phyloP scores from a whole-genome alignment of 371 early-diverging fungal genomes.

The Mortierella sp. region DNA sequence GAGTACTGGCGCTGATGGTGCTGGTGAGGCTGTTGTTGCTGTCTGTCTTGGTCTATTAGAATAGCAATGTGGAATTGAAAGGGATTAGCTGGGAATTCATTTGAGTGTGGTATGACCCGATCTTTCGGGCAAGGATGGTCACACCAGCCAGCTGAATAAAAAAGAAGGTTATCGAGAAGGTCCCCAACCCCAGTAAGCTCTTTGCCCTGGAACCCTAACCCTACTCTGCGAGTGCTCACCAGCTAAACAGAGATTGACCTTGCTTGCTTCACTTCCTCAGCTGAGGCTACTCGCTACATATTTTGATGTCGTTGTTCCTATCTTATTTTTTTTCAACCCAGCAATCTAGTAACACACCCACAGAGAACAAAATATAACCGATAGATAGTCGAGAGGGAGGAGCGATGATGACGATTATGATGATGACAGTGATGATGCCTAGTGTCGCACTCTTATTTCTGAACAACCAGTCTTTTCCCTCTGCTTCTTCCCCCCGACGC shows the following conservation, averaged over 20 bases:
- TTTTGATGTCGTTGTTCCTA: not conserved
- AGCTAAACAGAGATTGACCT: not conserved
- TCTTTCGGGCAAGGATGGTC: not conserved
- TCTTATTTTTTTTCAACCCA: not conserved
- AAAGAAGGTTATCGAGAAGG: not conserved
- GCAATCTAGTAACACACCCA: not conserved
- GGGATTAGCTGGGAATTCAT: not conserved
- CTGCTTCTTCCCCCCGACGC: not conserved
- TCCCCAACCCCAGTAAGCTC: not conserved
- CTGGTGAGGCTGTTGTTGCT: conserved; percentile 21
- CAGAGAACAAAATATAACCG: not conserved
- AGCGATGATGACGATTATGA: not conserved
- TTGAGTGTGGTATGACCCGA: not conserved
- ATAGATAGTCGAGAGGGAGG: not conserved
- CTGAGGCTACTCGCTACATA: not conserved
- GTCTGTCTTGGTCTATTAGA: conserved; percentile 24
- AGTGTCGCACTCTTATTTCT: not conserved
- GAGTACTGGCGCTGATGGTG: conserved; percentile 34
- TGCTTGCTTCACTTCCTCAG: not conserved
- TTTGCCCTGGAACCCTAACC: not conserved
- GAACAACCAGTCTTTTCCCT: not conserved
- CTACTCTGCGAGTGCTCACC: not conserved
- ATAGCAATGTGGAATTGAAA: not conserved
- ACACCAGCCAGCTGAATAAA: no score
- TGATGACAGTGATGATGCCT: not conserved